A percentile compares a stretch with the other conserved stretches of the same genome.
Conservation (phyloP, 2,329 filamentous ascomycete species). For the Ceratocystis variospora region DNA sequence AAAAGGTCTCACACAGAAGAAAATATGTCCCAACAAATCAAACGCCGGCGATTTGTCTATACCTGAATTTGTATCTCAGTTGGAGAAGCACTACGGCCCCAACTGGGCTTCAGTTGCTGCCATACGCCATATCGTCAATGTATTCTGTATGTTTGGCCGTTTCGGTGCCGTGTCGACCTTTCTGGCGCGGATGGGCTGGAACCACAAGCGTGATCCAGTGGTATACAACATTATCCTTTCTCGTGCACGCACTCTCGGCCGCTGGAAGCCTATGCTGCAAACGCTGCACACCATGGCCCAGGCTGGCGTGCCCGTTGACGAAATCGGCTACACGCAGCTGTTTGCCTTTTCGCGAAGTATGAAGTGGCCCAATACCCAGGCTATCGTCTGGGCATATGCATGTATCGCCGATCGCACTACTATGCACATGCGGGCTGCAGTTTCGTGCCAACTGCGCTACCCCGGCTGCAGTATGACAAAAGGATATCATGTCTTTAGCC, state of each 20-base stretch:
- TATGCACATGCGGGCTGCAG: slow-evolving; percentile 24
- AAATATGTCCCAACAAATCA: background rate
- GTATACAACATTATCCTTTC: slow-evolving; percentile 17
- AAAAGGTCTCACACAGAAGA: background rate
- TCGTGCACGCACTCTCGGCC: slow-evolving; percentile 8
- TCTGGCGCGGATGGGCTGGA: background rate
- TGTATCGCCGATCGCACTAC: slow-evolving; percentile 22
- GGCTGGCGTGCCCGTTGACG: background rate
- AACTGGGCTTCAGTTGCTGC: slow-evolving; percentile 32
- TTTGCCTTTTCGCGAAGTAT: slow-evolving; percentile 9
- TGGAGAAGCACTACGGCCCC: slow-evolving; percentile 32
- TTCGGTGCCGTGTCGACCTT: slow-evolving; percentile 9
- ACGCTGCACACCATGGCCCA: background rate
- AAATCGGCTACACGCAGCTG: slow-evolving; percentile 12
- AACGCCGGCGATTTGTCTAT: background rate
- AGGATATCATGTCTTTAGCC: background rate
- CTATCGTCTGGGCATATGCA: slow-evolving; percentile 27
- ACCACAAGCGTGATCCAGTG: slow-evolving; percentile 8
- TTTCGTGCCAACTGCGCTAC: slow-evolving; percentile 15
- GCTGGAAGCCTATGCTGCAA: background rate
- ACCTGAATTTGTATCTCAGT: slow-evolving; percentile 29
- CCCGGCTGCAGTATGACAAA: slow-evolving; percentile 14
- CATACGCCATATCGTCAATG: slow-evolving; percentile 30
- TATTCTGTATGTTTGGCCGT: slow-evolving; percentile 31
- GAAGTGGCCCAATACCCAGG: slow-evolving; percentile 23